A percentile compares a stretch with the other conserved stretches of the same genome.
Evolutionary conservation across 192 early-diverging fungal genomes (phyloP).

Genomic region (Backusella sp.): DNA sequence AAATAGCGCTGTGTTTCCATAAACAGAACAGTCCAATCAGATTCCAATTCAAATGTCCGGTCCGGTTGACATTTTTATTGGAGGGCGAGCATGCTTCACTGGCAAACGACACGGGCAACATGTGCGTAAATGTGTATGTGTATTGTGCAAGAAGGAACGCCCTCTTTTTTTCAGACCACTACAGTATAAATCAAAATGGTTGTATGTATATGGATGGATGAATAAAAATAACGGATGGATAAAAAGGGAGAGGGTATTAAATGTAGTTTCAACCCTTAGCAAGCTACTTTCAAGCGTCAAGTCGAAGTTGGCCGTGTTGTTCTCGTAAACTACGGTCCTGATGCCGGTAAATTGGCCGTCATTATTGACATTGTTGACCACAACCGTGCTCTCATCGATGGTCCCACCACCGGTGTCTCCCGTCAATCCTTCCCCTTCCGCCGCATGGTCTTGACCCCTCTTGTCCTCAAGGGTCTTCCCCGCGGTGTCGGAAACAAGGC

Average conservation of each 20-base stretch:
- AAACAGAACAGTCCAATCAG: background rate
- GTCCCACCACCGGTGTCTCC: conserved; percentile 91
- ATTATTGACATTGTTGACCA: conserved; percentile 99
- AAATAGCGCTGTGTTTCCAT: background rate
- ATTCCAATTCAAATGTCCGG: background rate
- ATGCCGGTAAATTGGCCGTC: conserved; percentile 96
- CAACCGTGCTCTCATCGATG: conserved; percentile 96
- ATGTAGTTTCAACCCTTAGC: conserved; percentile 5
- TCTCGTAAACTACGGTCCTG: conserved; percentile 89
- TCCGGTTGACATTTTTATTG: background rate
- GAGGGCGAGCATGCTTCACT: background rate
- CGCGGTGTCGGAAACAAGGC: conserved; percentile 74
- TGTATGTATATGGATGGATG: conserved; percentile 20
- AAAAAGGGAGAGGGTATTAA: background rate
- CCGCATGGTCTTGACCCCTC: conserved; percentile 87
- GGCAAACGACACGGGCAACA: too few species aligned
- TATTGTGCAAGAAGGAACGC: conserved; percentile 2
- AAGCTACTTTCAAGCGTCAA: conserved; percentile 79
- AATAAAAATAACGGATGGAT: background rate
- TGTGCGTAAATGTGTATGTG: background rate
- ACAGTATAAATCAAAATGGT: conserved; percentile 16
- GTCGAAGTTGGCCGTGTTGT: conserved; percentile 99
- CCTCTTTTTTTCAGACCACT: conserved; percentile 15
- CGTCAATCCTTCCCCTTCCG: conserved; percentile 90
- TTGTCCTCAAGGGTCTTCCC: conserved; percentile 84